Percentiles rank a stretch among this genome's conserved stretches.
phyloP scores from a whole-genome alignment of 2,329 filamentous ascomycete species.

The Nannizziopsis arthrosporioides region DNA sequence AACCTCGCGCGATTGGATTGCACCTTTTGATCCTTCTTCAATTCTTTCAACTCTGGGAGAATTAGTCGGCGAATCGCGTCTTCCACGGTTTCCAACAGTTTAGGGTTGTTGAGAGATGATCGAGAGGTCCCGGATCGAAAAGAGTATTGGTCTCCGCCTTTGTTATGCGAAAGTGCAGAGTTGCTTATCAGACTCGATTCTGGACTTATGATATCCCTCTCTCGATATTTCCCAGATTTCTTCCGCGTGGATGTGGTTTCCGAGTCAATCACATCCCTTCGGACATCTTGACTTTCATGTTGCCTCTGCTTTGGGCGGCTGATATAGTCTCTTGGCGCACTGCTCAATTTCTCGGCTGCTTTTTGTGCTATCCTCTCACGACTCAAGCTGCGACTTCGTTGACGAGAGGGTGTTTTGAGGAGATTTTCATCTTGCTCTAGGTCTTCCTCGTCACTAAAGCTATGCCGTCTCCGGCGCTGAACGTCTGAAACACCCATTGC shows the following conservation, averaged over 20 bases:
- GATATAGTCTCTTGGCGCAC: constrained; percentile 36
- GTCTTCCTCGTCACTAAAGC: constrained; percentile 47
- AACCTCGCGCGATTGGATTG: constrained; percentile 60
- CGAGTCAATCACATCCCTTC: constrained; percentile 32
- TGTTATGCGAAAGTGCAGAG: constrained; percentile 42
- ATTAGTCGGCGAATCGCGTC: constrained; percentile 85
- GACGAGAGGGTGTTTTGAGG: constrained; percentile 44
- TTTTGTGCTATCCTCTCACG: constrained; percentile 55
- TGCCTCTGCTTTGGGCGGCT: constrained; percentile 34
- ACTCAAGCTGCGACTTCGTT: constrained; percentile 47
- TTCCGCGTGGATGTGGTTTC: constrained; percentile 34
- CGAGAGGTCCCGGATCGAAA: constrained; percentile 48
- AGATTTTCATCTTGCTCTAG: constrained; percentile 25
- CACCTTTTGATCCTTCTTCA: constrained; percentile 81
- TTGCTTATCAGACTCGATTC: constrained; percentile 52
- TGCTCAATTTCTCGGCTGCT: constrained; percentile 55
- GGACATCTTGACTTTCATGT: constrained; percentile 34
- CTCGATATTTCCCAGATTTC: constrained; percentile 40
- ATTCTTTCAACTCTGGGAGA: constrained; percentile 76
- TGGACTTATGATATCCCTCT: constrained; percentile 44
- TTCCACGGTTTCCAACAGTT: constrained; percentile 79
- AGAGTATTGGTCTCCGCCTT: constrained; percentile 47
- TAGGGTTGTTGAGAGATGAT: constrained; percentile 84
- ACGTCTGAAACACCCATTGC: constrained; percentile 36
- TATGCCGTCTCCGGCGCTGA: constrained; percentile 41